Conservation (phyloP, 495 filamentous ascomycete genomes). For the Penicillium antarcticum region DNA sequence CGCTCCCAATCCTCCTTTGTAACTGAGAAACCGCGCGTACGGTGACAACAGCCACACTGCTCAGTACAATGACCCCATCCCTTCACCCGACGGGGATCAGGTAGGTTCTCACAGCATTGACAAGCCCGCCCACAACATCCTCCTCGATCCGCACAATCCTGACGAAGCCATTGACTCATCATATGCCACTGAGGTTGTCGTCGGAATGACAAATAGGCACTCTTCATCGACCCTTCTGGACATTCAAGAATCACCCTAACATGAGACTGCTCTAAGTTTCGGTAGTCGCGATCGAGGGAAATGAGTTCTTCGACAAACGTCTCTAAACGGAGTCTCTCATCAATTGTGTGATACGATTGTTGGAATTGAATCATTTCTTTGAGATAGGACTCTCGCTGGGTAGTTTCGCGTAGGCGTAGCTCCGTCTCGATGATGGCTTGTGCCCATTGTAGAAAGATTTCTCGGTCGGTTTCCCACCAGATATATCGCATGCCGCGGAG, state of each 20-base stretch:
- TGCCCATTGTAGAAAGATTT: not conserved
- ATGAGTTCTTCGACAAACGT: constrained; percentile 1
- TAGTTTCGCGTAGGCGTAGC: not conserved
- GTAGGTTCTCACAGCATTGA: not conserved
- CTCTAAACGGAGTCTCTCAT: not conserved
- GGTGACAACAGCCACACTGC: constrained; percentile 4
- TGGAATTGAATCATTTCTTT: not conserved
- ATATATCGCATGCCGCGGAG: not conserved
- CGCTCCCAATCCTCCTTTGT: not conserved
- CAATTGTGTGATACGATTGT: no score
- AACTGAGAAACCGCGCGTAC: not conserved
- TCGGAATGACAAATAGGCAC: constrained; percentile 2
- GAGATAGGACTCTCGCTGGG: not conserved
- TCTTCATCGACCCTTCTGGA: not conserved
- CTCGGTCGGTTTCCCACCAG: constrained; percentile 1
- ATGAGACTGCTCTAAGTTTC: not conserved
- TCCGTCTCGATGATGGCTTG: constrained; percentile 4
- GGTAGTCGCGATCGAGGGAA: not conserved
- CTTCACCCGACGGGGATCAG: not conserved
- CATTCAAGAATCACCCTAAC: not conserved
- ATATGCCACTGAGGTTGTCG: constrained; percentile 2
- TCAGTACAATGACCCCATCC: constrained; percentile 9
- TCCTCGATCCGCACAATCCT: constrained; percentile 3
- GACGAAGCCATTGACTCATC: not conserved
- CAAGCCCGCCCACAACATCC: constrained; percentile 7